Evolutionary conservation across 129 eudicot genomes (phyloP), one percentile per base, ranked within the genome.

Genomic region (Flaveria bidentis): DNA sequence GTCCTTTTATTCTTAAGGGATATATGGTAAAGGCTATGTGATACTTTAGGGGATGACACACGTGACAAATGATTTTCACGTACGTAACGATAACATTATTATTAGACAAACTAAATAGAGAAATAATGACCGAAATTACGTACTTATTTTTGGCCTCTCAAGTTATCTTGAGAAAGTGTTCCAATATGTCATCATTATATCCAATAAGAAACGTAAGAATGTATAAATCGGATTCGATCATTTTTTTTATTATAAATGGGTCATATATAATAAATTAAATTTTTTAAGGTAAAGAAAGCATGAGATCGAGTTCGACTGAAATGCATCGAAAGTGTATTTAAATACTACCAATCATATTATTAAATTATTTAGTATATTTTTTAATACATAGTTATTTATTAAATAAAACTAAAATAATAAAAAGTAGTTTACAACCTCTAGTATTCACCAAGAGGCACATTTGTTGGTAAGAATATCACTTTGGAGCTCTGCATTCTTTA

Each of bases 371-470:
- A 57, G 30, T 22, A 20, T 57, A 22, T 9, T 18, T 57, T 8
- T 57, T 9, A 57, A 57, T 57, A 57, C 64, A 57, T 57, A 22
- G 33, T 20, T 57, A 57, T 57, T 20, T 8, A 9, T 57, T 57
- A 18, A 57, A 57, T 49, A 3, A 12, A 49, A 49, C 15, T 57
- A 10, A 57, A 22, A 23, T 57, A 2, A 57, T 1, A 60, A 60
- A 60, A 60, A 56, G 58, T 56, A 25, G 66, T 4, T 11, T 60
- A 25, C 66, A 60, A 60, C 66, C 66, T 60, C 66, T 60, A 11
- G 41, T 60, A 60, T 25, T 60, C 66, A 60, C 41, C 66, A 60
- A 60, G 33, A 25, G 66, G 66, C 66, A 60, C 41, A 60, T 60
- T 60, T 60, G 39, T 23, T 60, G 6, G 66, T 60, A 60, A 60